Evolutionary conservation across 2,329 filamentous ascomycete species (phyloP), one percentile per base, ranked within the genome.

Genomic region (Eutypa lata): DNA sequence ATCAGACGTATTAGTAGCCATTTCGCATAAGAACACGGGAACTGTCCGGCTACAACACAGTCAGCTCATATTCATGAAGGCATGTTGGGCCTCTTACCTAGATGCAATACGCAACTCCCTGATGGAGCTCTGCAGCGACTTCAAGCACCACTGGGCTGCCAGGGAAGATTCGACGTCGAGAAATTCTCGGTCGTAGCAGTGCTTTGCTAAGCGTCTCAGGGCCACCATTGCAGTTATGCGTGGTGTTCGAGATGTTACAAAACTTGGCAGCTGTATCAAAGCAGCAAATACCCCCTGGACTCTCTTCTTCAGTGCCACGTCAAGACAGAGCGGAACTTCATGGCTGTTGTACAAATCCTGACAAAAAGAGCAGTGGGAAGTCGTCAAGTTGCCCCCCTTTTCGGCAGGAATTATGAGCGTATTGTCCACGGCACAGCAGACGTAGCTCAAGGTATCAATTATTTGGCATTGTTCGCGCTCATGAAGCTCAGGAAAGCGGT

Each of bases 91-190:
- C 44, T 16, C 73, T 64, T 76, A 87, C 76, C 88, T 89, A 53
- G 92, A 89, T 37, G 88, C 88, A 61, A 97, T 82, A 31, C 93
- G 86, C 26, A 97, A 75, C 67, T 97, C 94, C 65, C 93, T 83
- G 19, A 91, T 71, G 1, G 92, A 95, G 69, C 92, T 96, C 57
- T 87, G 86, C 38, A 97, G 75, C 0, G 88, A 90, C 60, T 88
- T 83, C 4, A 97, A 73, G 64, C 91, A 92, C 82, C 90, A 93
- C 63, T 92, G 86, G 0, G 90, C 91, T 40, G 90, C 73, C 1
- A 73, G 68, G 8, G 90, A 91, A 1, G 73, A 76, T 53, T 86
- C 82, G 2, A 97, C 73, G 57, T 89, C 83, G 28, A 93, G 72
- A 50, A 89, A 75, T 3, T 78, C 75, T 0, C 74, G 57, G 49